These are phyloP conservation scores for Fusarium aywerte DNA, from an alignment of 2,329 filamentous ascomycete species.

Conservation along the genomic window DNA sequence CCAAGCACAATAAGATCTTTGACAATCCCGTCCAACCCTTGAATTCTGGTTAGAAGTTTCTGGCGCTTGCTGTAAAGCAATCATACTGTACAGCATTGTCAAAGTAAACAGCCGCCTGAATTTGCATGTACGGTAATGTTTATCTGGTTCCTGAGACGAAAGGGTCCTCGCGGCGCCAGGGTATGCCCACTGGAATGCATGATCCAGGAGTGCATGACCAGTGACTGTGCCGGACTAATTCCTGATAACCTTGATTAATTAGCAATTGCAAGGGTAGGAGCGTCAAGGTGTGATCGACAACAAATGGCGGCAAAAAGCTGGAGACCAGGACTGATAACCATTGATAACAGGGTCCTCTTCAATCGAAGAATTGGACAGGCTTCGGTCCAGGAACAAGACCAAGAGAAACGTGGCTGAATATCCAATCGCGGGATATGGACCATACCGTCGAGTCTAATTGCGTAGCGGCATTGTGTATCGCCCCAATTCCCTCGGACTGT, in stretches of 20 bases:
- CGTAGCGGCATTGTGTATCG: slow-evolving; percentile 26
- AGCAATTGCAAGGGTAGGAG: slow-evolving; percentile 28
- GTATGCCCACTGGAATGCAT: slow-evolving; percentile 42
- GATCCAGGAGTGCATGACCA: slow-evolving; percentile 45
- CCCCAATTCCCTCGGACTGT: slow-evolving; percentile 11
- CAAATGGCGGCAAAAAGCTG: slow-evolving; percentile 36
- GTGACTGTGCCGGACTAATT: slow-evolving; percentile 18
- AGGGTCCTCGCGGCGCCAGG: slow-evolving; percentile 9
- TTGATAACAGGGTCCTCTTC: slow-evolving; percentile 20
- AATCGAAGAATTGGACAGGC: slow-evolving; percentile 26
- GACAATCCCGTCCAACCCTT: slow-evolving; percentile 14
- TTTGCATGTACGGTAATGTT: slow-evolving; percentile 3
- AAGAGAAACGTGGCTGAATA: slow-evolving; percentile 14
- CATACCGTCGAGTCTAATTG: slow-evolving; percentile 17
- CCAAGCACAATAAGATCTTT: slow-evolving; percentile 17
- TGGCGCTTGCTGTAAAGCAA: slow-evolving; percentile 27
- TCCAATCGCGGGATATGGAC: slow-evolving; percentile 18
- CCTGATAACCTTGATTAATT: slow-evolving; percentile 35
- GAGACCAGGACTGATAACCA: slow-evolving; percentile 34
- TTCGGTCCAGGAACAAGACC: slow-evolving; percentile 29
- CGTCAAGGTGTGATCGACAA: slow-evolving; percentile 30
- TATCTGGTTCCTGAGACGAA: slow-evolving; percentile 31
- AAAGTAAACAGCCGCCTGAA: slow-evolving; percentile 28
- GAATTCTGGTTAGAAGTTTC: slow-evolving; percentile 17
- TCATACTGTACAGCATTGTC: background rate